Evolutionary conservation across 1,139 yeast species (phyloP).

Genomic region (Taphrina communis): DNA sequence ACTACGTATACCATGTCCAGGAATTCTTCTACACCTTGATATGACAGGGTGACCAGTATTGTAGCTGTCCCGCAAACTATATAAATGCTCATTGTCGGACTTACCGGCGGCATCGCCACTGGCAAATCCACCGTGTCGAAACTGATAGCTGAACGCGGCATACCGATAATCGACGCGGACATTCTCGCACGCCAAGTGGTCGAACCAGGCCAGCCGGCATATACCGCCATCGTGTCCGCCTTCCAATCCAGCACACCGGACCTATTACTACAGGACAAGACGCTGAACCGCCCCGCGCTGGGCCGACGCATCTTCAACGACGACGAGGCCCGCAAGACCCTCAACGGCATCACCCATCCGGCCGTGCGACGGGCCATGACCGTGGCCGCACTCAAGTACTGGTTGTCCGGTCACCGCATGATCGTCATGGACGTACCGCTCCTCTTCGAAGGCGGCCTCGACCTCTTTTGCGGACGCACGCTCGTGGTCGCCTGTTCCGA

Average conservation of each 20-base stretch:
- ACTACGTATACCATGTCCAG: too few relatives aligned
- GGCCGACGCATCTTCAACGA: conserved; percentile 82
- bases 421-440: conserved; percentile 89
- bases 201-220: conserved; percentile 76
- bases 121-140: conserved; percentile 92
- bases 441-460: conserved; percentile 77
- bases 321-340: conserved; percentile 57
- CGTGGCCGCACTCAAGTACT: conserved; percentile 63
- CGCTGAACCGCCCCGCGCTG: conserved; percentile 66
- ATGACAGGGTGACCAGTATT: too few relatives aligned
- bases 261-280: conserved; percentile 55
- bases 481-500: conserved; percentile 70
- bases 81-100: conserved; percentile 81
- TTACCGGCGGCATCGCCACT: conserved; percentile 95
- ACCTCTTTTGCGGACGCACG: conserved; percentile 71
- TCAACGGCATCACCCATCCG: conserved; percentile 87
- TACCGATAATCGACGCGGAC: conserved; percentile 87
- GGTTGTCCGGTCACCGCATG: conserved; percentile 54
- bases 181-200: conserved; percentile 83
- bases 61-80: too few relatives aligned
- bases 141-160: conserved; percentile 59
- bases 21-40: too few relatives aligned
- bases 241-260: conserved; percentile 65
- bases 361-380: conserved; percentile 76
- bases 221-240: conserved; percentile 64